Base-by-base conservation (phyloP, 2,329 filamentous ascomycete genomes). In the Onygena corvina region DNA sequence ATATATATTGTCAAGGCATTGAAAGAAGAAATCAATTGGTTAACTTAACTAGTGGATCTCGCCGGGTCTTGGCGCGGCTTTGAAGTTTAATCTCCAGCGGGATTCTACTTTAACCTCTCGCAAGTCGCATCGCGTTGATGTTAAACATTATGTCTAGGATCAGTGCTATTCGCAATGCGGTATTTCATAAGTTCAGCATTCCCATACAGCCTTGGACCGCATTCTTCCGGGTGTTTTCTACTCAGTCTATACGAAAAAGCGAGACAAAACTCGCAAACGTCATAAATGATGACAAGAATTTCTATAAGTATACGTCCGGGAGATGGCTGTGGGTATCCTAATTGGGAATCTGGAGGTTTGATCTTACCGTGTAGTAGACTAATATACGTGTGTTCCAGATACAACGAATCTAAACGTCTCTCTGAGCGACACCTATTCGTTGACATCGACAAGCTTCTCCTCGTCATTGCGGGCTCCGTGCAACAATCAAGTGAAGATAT, bases 251-350 rank as follows among this genome's bases (percentile, higher is more conserved):
- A 12, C 20, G n/a, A 2, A n/a, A 9, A 16, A 38, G 3, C 16
- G 23, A 21, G 2, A 5, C n/a, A 18, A 36, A n/a, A 18, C 16
- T 36, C 8, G 5, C n/a, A 18, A 16, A 20, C 8, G 33, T 36
- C 33, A n/a, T 18, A 7, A 20, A 38, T 23, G 16, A 11, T 4
- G 34, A 34, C 5, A 25, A 54, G 20, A 49, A 54, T 8, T 40
- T 53, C 3, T 58, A 57, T 46, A 42, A 46, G 20, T 59, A 60
- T 35, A 60, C 57, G 2, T 54, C 54, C 14, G 53, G 57, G 9
- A 53, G 57, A 52, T 60, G 56, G 56, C 51, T 59, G 55, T 56
- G 53, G 31, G 53, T 57, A 20, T 18, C 49, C n/a, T 11, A 20
- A 16, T 36, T 9, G 33, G 33, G n/a, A n/a, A n/a, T n/a, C 29